These are phyloP conservation scores for Syzygium aqueum DNA, from an alignment of 345 rosid species.

Conservation along the genomic window DNA sequence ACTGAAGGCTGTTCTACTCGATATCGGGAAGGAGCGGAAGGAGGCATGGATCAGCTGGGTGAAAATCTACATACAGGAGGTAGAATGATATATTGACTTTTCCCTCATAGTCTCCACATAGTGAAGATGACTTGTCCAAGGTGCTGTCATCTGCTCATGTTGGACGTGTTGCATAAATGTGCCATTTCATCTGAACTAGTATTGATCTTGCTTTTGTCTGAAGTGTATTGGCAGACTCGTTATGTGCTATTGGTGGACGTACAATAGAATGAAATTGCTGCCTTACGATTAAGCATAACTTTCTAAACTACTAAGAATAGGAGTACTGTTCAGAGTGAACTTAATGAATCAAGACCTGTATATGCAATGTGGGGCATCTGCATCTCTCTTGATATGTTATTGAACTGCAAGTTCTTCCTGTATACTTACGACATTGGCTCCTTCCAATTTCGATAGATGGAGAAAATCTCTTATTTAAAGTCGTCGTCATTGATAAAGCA, in stretches of 20 bases:
- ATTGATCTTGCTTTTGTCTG: background rate
- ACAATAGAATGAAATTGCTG: background rate
- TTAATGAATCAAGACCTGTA: background rate
- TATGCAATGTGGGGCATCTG: background rate
- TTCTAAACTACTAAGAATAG: background rate
- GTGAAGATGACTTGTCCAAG: background rate
- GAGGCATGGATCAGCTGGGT: slow-evolving; percentile 95
- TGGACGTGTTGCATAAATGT: background rate
- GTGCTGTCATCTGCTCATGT: background rate
- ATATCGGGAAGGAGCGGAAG: slow-evolving; percentile 92
- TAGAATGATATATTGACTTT: slow-evolving; percentile 8
- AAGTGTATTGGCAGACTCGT: background rate
- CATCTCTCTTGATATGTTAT: background rate
- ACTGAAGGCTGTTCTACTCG: slow-evolving; percentile 76
- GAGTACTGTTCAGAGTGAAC: background rate
- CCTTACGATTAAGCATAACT: background rate
- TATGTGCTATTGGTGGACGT: background rate
- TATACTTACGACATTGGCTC: background rate
- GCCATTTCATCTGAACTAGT: background rate
- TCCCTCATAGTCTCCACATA: background rate
- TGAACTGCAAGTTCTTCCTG: background rate
- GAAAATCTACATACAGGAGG: slow-evolving; percentile 78
- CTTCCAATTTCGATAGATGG: background rate
- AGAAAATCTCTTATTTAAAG: background rate
- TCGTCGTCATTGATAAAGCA: background rate